Evolutionary conservation across 108 stramenopile genomes (phyloP).

Genomic region (Cyclotella cryptica): DNA sequence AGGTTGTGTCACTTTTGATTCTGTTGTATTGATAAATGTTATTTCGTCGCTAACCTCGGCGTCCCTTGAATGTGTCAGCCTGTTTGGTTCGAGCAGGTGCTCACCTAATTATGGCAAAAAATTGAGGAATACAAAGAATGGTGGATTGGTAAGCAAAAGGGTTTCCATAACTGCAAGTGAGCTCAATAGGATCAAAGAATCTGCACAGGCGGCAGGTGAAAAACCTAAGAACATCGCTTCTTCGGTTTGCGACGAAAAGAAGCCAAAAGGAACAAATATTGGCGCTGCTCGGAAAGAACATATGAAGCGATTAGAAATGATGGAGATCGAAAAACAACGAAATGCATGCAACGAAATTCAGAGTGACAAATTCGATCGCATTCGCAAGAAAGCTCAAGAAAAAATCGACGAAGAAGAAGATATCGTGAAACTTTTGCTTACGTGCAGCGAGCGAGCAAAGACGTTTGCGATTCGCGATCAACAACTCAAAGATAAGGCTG

Average conservation of each 20-base stretch:
- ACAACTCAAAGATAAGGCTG: constrained; percentile 75
- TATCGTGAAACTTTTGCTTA: constrained; percentile 74
- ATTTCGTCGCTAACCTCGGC: not conserved
- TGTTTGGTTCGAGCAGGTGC: constrained; percentile 43
- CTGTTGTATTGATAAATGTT: not conserved
- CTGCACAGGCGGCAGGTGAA: constrained; percentile 13
- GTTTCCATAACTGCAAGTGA: constrained; percentile 34
- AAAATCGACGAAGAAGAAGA: constrained; percentile 72
- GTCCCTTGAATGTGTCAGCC: constrained; percentile 13
- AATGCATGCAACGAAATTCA: constrained; percentile 49
- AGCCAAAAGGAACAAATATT: constrained; percentile 15
- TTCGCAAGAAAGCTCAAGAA: constrained; percentile 71
- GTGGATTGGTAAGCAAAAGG: constrained; percentile 9
- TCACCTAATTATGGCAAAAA: constrained; percentile 3
- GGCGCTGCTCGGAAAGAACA: constrained; percentile 61
- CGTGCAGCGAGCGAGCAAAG: constrained; percentile 71
- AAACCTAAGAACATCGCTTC: constrained; percentile 5
- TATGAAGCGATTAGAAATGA: constrained; percentile 71
- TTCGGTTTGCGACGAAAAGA: not conserved
- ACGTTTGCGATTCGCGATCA: constrained; percentile 85
- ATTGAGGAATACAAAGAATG: constrained; percentile 5
- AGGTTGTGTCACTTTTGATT: constrained; percentile 22
- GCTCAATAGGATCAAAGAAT: constrained; percentile 47
- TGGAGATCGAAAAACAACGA: constrained; percentile 63
- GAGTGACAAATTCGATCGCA: constrained; percentile 59